These are phyloP conservation scores for Pinus albicaulis DNA, from an alignment of 75 land plant species.

Conservation along the genomic window DNA sequence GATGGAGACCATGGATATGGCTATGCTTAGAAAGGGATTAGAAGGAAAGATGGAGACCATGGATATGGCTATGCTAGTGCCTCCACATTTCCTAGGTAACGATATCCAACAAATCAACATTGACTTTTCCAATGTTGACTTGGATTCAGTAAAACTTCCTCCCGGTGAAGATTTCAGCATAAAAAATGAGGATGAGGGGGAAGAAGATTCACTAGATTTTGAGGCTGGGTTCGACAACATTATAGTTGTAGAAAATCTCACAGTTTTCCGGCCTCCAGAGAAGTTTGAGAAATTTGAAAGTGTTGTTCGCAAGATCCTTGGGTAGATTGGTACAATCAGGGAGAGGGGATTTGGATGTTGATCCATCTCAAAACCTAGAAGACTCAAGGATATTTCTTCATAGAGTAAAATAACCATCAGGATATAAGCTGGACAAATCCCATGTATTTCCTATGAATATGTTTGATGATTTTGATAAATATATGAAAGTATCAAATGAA, in stretches of 20 bases:
- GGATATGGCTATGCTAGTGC: background rate
- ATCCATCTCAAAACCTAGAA: constrained; percentile 58
- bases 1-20: too few species aligned
- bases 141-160: constrained; percentile 67
- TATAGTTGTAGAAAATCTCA: constrained; percentile 79
- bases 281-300: constrained; percentile 90
- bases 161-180: constrained; percentile 58
- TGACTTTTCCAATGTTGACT: constrained; percentile 57
- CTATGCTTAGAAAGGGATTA: too few species aligned
- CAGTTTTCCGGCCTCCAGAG: constrained; percentile 70
- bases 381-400: constrained; percentile 81
- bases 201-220: constrained; percentile 53
- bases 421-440: constrained; percentile 84
- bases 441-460: constrained; percentile 83
- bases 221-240: constrained; percentile 71
- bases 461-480: constrained; percentile 91
- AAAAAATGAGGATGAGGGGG: constrained; percentile 70
- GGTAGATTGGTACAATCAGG: constrained; percentile 79
- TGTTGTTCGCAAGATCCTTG: constrained; percentile 78
- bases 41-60: background rate
- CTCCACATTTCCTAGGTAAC: background rate
- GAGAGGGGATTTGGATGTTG: constrained; percentile 81
- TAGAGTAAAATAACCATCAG: constrained; percentile 82
- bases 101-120: constrained; percentile 23
- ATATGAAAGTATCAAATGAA: constrained; percentile 82